Conservation (phyloP, 495 filamentous ascomycete species). For the Copromyces sp. region DNA sequence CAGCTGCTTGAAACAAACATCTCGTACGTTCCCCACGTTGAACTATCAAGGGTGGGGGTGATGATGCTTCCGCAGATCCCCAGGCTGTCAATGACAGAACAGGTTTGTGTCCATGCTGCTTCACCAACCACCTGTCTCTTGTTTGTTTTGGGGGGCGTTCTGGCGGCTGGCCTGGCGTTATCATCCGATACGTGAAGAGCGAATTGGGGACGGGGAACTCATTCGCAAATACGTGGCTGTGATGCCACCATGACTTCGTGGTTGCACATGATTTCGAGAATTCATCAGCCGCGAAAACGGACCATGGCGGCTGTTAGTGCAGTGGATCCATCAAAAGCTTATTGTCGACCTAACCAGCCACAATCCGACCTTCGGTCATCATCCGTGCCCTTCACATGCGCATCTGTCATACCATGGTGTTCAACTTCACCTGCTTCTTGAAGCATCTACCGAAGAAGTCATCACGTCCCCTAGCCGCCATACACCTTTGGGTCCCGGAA, state of each 20-base stretch:
- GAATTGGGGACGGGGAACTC: not conserved
- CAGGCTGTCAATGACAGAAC: not conserved
- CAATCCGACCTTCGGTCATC: not conserved
- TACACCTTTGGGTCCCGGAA: not conserved
- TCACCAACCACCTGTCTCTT: not conserved
- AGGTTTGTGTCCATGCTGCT: not conserved
- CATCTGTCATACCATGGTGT: not conserved
- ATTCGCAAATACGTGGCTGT: not conserved
- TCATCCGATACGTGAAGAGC: not conserved
- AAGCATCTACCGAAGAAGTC: not conserved
- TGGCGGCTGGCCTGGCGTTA: not conserved
- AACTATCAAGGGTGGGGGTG: not conserved
- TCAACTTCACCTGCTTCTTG: not conserved
- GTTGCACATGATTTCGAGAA: not conserved
- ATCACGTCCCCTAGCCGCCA: not conserved
- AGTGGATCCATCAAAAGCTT: not conserved
- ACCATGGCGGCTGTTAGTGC: not conserved
- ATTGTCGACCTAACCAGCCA: not conserved
- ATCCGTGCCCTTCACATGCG: not conserved
- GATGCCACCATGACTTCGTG: not conserved
- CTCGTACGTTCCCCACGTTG: not conserved
- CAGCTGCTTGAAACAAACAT: not conserved
- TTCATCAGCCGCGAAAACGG: not conserved
- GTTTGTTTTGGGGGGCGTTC: not conserved
- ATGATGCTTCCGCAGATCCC: not conserved